Percentiles rank a stretch among this genome's conserved stretches.
Evolutionary conservation across 306 rosid species (phyloP).

Genomic region (Gastrolobium villosum): DNA sequence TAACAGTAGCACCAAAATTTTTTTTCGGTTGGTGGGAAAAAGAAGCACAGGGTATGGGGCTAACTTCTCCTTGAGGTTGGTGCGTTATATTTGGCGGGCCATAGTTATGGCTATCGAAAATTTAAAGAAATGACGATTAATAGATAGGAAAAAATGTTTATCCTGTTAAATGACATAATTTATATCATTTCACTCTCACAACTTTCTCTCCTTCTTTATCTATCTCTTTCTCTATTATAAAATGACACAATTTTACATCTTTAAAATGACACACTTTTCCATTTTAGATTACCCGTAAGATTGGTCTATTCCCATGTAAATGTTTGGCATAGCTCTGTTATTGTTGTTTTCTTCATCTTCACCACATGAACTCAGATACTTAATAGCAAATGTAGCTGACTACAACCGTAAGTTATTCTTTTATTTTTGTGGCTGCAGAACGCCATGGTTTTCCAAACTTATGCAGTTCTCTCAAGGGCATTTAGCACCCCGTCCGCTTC

Average conservation of each 20-base stretch:
- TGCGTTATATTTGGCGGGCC: not conserved
- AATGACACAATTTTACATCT: too few species aligned
- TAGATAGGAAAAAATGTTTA: too few species aligned
- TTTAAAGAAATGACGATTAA: not conserved
- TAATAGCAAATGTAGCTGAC: not conserved
- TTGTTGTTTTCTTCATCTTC: not conserved
- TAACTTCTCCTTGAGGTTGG: not conserved
- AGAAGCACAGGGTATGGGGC: not conserved
- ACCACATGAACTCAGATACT: not conserved
- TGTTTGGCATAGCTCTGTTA: not conserved
- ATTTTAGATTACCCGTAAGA: not conserved
- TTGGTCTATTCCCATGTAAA: not conserved
- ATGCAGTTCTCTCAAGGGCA: slow-evolving; percentile 66
- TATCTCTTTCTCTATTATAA: too few species aligned
- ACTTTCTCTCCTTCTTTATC: too few species aligned
- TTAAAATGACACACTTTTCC: too few species aligned
- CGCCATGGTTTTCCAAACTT: slow-evolving; percentile 83
- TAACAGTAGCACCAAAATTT: too few species aligned
- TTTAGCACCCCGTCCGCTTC: slow-evolving; percentile 50
- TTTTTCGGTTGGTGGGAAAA: not conserved
- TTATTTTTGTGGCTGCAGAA: slow-evolving; percentile 58
- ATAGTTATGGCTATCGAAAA: not conserved
- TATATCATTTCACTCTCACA: too few species aligned
- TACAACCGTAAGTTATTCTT: not conserved
- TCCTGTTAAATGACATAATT: too few species aligned